A percentile compares a stretch with the other conserved stretches of the same genome.
phyloP scores from a whole-genome alignment of 2,329 filamentous ascomycete genomes.

The Calonectria naviculata region DNA sequence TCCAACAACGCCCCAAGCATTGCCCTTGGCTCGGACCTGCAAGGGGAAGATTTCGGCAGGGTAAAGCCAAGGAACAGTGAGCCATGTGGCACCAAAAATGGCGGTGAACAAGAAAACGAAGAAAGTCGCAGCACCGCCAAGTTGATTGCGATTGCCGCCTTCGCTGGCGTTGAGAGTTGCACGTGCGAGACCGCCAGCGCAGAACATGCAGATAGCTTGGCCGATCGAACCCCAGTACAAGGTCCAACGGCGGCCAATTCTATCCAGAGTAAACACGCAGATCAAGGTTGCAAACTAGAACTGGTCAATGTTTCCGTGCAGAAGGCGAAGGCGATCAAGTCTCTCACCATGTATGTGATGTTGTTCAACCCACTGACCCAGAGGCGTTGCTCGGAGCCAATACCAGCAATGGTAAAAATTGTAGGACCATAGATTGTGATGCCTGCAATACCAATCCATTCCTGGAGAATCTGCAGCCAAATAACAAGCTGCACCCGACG shows the following conservation, averaged over 20 bases:
- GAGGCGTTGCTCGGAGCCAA: too few species aligned
- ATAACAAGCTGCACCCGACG: conserved; percentile 76
- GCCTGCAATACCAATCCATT: conserved; percentile 46
- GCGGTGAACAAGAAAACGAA: neutral
- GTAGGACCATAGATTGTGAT: conserved; percentile 65
- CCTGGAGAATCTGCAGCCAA: conserved; percentile 49
- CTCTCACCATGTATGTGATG: conserved; percentile 46
- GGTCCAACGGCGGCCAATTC: conserved; percentile 76
- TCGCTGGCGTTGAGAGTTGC: neutral
- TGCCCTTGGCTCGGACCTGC: neutral
- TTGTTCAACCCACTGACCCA: too few species aligned
- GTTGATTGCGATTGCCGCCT: too few species aligned
- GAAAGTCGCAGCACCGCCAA: neutral
- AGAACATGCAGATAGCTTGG: conserved; percentile 75
- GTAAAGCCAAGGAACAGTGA: neutral
- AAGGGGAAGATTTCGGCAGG: neutral
- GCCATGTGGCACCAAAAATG: neutral
- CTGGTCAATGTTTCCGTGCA: too few species aligned
- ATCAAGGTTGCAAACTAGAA: conserved; percentile 61
- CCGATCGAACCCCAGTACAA: conserved; percentile 75
- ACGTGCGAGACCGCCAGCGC: conserved; percentile 62
- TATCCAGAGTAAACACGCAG: conserved; percentile 76
- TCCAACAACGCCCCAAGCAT: neutral
- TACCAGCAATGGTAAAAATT: too few species aligned
- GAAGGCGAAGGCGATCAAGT: too few species aligned